Conservation (phyloP, 495 filamentous ascomycete genomes). For the Penicillium parvum region DNA sequence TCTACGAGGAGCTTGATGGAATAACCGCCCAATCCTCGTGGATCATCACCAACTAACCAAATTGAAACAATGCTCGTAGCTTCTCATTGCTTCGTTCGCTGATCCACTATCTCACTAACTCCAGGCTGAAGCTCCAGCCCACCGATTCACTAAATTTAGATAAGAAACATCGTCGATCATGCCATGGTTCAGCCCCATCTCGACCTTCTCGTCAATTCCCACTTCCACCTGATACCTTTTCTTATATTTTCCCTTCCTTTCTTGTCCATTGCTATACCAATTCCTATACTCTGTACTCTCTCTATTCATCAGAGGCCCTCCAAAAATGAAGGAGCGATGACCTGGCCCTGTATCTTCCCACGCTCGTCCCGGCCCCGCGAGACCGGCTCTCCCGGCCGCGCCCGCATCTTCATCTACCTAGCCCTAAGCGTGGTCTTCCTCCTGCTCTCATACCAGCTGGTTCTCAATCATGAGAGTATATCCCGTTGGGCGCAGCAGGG, state of each 20-base stretch:
- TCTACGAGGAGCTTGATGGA: too few species aligned
- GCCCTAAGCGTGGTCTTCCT: conserved; percentile 13
- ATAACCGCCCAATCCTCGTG: too few species aligned
- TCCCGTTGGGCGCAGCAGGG: conserved; percentile 1
- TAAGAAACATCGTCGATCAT: too few species aligned
- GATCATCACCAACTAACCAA: too few species aligned
- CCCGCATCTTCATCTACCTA: conserved; percentile 15
- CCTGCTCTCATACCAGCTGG: conserved; percentile 21
- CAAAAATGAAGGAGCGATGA: not conserved
- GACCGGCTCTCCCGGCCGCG: conserved; percentile 4
- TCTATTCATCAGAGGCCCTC: not conserved
- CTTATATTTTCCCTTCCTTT: not conserved
- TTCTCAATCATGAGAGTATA: conserved; percentile 12
- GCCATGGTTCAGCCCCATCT: too few species aligned
- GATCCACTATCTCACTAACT: too few species aligned
- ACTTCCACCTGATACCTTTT: too few species aligned
- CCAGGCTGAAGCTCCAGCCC: too few species aligned
- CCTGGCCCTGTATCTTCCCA: conserved; percentile 3
- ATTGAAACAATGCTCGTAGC: too few species aligned
- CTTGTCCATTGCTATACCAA: not conserved
- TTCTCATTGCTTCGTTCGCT: too few species aligned
- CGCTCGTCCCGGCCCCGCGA: conserved; percentile 3
- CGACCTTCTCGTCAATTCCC: too few species aligned
- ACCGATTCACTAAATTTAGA: too few species aligned
- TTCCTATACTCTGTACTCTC: not conserved